Conservation (phyloP, 1,139 yeast species). For the Yamadazyma epiphylla region DNA sequence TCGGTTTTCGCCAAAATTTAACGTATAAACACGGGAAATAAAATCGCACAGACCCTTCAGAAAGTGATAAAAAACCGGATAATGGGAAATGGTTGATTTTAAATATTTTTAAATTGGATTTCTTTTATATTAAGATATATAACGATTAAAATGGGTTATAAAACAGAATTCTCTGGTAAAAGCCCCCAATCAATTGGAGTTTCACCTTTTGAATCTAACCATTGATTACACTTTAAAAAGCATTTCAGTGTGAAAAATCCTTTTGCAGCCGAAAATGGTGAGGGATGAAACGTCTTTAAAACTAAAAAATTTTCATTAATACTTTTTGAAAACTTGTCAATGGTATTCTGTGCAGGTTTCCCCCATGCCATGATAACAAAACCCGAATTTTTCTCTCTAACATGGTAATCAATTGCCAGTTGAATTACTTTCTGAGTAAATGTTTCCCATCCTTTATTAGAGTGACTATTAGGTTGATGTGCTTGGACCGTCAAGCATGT, state of each 20-base stretch:
- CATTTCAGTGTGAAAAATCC: conserved; percentile 77
- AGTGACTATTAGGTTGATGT: conserved; percentile 90
- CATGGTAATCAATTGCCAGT: conserved; percentile 36
- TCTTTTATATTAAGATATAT: no score
- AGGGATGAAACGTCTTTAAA: conserved; percentile 83
- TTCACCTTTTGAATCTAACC: conserved; percentile 53
- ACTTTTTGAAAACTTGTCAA: conserved; percentile 32
- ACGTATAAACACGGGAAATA: no score
- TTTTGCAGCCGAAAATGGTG: conserved; percentile 85
- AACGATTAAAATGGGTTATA: conserved; percentile 4
- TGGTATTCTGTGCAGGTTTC: conserved; percentile 77
- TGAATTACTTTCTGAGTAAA: conserved; percentile 75
- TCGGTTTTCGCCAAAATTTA: no score
- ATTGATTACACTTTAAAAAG: conserved; percentile 67
- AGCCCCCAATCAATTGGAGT: conserved; percentile 64
- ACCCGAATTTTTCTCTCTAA: conserved; percentile 34
- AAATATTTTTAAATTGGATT: no score
- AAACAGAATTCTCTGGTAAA: conserved; percentile 22
- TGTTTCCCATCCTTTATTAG: conserved; percentile 88
- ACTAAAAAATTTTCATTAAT: conserved; percentile 35
- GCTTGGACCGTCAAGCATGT: conserved; percentile 91
- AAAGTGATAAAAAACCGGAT: no score
- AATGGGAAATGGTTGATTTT: no score
- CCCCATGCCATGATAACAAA: conserved; percentile 94
- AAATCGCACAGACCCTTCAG: no score